Conservation (phyloP, 2,329 filamentous ascomycete genomes). For the Aspergillus quadricinctus region DNA sequence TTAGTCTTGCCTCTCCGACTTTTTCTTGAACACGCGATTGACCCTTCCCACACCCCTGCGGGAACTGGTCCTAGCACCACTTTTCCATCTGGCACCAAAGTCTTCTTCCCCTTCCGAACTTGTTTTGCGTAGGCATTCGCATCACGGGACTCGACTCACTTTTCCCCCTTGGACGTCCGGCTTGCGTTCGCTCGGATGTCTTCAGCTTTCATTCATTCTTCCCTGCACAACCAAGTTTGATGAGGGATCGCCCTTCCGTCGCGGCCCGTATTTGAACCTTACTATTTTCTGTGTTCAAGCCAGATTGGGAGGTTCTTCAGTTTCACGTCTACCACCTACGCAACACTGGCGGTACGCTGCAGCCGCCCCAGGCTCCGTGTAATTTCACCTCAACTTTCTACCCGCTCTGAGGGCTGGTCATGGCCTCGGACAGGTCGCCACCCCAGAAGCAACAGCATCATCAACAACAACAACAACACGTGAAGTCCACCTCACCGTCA, state of each 20-base stretch:
- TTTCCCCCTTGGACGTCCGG: slow-evolving; percentile 5
- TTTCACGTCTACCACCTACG: slow-evolving; percentile 9
- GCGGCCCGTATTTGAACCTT: slow-evolving; percentile 24
- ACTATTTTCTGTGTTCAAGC: slow-evolving; percentile 17
- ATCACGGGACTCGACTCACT: slow-evolving; percentile 4
- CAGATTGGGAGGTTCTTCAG: slow-evolving; percentile 16
- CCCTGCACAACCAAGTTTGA: slow-evolving; percentile 12
- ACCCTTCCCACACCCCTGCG: neutral
- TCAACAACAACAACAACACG: slow-evolving; percentile 24
- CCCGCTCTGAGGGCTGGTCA: slow-evolving; percentile 23
- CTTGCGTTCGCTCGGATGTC: slow-evolving; percentile 18
- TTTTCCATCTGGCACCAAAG: slow-evolving; percentile 11
- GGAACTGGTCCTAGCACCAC: slow-evolving; percentile 1
- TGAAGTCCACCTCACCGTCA: slow-evolving; percentile 23
- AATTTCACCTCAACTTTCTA: slow-evolving; percentile 13
- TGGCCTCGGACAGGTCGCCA: slow-evolving; percentile 29
- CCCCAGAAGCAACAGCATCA: slow-evolving; percentile 22
- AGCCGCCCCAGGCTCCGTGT: slow-evolving; percentile 7
- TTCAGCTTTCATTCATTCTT: slow-evolving; percentile 11
- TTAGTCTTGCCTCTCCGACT: slow-evolving; percentile 2
- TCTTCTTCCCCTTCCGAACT: neutral
- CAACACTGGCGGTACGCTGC: slow-evolving; percentile 17
- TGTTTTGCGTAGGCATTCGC: slow-evolving; percentile 1
- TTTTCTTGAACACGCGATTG: slow-evolving; percentile 9
- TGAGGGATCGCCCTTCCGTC: slow-evolving; percentile 22